These are phyloP conservation scores for Inonotus obliquus DNA, from an alignment of 1,284 basidiomycete species.

Conservation along the genomic window DNA sequence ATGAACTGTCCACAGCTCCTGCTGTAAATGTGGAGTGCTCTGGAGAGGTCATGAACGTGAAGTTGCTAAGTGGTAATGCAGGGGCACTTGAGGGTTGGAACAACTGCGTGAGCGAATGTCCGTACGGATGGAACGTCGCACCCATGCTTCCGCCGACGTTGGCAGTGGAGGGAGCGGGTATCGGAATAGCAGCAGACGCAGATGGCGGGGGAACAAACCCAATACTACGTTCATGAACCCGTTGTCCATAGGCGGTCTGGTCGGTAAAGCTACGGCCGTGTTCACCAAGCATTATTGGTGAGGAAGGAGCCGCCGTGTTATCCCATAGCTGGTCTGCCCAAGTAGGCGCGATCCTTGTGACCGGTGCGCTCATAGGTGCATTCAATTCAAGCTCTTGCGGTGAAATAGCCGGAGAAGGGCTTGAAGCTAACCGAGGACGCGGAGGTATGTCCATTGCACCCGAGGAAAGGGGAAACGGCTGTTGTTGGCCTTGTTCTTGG, in stretches of 20 bases:
- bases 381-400: conserved; percentile 10
- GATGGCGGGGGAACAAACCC: conserved; percentile 1
- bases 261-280: conserved; percentile 4
- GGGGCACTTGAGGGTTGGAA: conserved; percentile 24
- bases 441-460: background rate
- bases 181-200: conserved; percentile 1
- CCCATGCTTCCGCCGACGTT: background rate
- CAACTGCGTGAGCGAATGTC: conserved; percentile 27
- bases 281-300: conserved; percentile 30
- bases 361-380: background rate
- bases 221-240: background rate
- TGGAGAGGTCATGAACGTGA: background rate
- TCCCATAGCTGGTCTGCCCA: conserved; percentile 51
- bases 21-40: background rate
- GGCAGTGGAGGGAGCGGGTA: background rate
- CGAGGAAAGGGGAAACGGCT: background rate
- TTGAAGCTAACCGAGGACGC: background rate
- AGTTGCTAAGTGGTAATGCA: conserved; percentile 2
- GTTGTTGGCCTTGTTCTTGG: background rate
- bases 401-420: conserved; percentile 6
- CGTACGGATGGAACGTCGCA: background rate
- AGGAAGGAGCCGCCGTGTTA: conserved; percentile 21
- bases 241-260: background rate
- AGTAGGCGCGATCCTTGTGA: background rate
- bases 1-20: background rate